These are phyloP conservation scores for Calonectria ilicicola DNA, from an alignment of 2,329 filamentous ascomycete genomes.

Conservation along the genomic window DNA sequence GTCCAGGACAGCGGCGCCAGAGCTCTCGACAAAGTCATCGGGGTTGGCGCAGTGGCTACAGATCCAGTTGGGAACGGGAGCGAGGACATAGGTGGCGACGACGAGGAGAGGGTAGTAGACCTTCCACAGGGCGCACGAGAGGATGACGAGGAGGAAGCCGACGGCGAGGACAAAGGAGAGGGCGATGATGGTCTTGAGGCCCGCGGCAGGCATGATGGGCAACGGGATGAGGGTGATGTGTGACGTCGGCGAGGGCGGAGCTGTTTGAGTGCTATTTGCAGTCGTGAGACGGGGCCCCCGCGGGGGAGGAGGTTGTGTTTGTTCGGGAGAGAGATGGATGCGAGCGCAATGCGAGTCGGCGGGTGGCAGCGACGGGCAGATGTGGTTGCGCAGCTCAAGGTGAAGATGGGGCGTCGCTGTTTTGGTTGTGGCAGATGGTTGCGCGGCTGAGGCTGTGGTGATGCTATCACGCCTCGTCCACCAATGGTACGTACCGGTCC, in stretches of 20 bases:
- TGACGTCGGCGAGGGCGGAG: conserved; percentile 22
- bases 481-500: conserved; percentile 35
- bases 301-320: conserved; percentile 7
- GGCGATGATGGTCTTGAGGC: conserved; percentile 98
- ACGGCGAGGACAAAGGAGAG: conserved; percentile 99
- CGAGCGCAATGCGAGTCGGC: neutral
- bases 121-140: conserved; percentile 94
- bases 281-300: conserved; percentile 19
- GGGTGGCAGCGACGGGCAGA: conserved; percentile 18
- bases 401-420: neutral
- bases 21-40: conserved; percentile 93
- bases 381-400: neutral
- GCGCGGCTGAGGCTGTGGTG: conserved; percentile 38
- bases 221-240: neutral
- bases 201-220: conserved; percentile 77
- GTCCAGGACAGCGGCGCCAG: conserved; percentile 87
- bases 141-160: conserved; percentile 98
- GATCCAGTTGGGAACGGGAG: conserved; percentile 96
- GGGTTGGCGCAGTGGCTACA: conserved; percentile 88
- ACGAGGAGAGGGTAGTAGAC: conserved; percentile 96
- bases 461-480: conserved; percentile 38
- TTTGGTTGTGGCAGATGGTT: conserved; percentile 29
- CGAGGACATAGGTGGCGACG: conserved; percentile 93
- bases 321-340: neutral
- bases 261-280: neutral